A percentile compares a stretch with the other conserved stretches of the same genome.
These are phyloP conservation scores for Musa troglodytarum DNA, from an alignment of 176 grass and related monocot genomes.

Conservation along the genomic window DNA sequence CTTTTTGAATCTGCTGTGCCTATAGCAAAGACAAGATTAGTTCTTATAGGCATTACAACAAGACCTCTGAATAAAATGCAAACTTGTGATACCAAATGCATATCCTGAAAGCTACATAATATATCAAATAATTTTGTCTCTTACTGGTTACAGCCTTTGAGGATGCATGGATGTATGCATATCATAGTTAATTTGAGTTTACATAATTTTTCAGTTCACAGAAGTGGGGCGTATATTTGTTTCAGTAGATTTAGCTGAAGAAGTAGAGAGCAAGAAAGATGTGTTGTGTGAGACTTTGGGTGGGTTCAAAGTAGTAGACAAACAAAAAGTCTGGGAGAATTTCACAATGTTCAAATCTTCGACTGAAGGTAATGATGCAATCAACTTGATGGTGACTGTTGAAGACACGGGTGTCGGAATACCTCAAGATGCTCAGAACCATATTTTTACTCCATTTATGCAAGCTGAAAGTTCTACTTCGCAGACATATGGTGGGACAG, in stretches of 20 bases:
- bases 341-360: slow-evolving; percentile 36
- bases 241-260: slow-evolving; percentile 54
- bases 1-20: no score
- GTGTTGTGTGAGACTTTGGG: slow-evolving; percentile 41
- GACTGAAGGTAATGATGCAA: slow-evolving; percentile 20
- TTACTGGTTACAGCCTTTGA: background rate
- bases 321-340: slow-evolving; percentile 32
- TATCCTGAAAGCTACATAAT: background rate
- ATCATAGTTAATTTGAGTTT: background rate
- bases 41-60: background rate
- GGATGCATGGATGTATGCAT: background rate
- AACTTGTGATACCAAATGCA: no score
- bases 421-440: slow-evolving; percentile 44
- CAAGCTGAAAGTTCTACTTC: slow-evolving; percentile 79
- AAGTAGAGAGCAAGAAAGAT: slow-evolving; percentile 32
- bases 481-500: slow-evolving; percentile 65
- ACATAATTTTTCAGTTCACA: slow-evolving; percentile 44
- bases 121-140: background rate
- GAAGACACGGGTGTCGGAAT: slow-evolving; percentile 82
- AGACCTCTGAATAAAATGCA: no score
- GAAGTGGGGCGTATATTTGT: slow-evolving; percentile 64
- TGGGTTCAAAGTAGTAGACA: slow-evolving; percentile 45
- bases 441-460: slow-evolving; percentile 76
- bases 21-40: no score
- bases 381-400: slow-evolving; percentile 51